Evolutionary conservation across 2,329 filamentous ascomycete species (phyloP), one percentile per base, ranked within the genome.

Genomic region (Thelonectria olida): DNA sequence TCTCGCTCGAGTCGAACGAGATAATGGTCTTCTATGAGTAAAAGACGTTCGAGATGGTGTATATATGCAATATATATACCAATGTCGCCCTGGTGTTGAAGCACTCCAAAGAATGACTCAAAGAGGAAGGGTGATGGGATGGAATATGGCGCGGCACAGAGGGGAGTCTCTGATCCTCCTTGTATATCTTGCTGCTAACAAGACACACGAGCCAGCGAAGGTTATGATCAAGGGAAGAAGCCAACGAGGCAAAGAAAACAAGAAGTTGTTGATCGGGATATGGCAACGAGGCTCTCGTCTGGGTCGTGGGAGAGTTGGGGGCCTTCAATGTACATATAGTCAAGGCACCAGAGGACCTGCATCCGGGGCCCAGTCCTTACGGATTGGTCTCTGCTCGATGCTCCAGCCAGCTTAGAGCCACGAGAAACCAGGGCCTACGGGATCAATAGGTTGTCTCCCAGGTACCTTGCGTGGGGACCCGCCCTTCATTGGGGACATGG

Each of bases 281-380:
- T 41, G 59, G 54, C 64, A 53, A 65, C 49, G 50, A 71, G 39
- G 61, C 64, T 71, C 67, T 62, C 50, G 57, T 62, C 58, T 51
- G 54, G 54, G 58, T 48, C 48, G 57, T 48, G 47, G 57, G 55
- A 56, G 57, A 55, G 62, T 63, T 64, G 59, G 69, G 69, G 69
- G 66, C 63, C 64, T 41, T 54, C 66, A 67, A 67, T 49, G 65
- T 72, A 71, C 60, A 69, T 72, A 72, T 72, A 72, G 69, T 66
- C 67, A 69, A 72, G 66, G 68, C 67, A 67, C 63, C 62, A 63
- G 60, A 65, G 52, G 61, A 66, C 59, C 67, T 72, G 67, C 69
- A 72, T 69, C 64, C 61, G 69, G 67, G 44, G 61, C 48, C 66
- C 66, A 65, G 62, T 70, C 66, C 48, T 49, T 61, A 70, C 67